Evolutionary conservation across 306 rosid species (phyloP), one percentile per base, ranked within the genome.

Genomic region (Malus sieversii): DNA sequence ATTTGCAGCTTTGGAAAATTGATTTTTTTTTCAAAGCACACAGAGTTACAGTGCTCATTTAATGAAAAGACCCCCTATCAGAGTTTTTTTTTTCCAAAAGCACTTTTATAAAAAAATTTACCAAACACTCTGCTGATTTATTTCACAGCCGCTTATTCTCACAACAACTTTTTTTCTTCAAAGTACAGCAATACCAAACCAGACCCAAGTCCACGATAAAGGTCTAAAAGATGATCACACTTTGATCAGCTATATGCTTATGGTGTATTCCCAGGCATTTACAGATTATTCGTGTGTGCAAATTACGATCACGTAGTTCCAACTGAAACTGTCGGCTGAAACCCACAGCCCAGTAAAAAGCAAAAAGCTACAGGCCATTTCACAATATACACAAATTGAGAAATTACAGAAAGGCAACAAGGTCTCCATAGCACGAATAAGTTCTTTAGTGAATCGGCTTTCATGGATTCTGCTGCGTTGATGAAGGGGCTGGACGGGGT

Each of bases 401-500:
- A 61, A 68, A 35, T 53, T 72, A 70, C 27, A 75, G 27, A 69
- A 55, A 13, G 11, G 77, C 27, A 6, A 68, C 22, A 14, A 33
- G 66, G 16, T 57, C 67, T 67, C 46, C 70, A 66, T 18, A 58
- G 46, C 66, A 74, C 20, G 62, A 74, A 46, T 65, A 44, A 32
- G 13, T 42, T 27, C 27, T 65, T 18, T 12, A 38, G 38, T 46
- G 40, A 60, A 19, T 30, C 67, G 30, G 46, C 73, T 78, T 18
- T 66, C 68, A 66, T 4, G 60, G 74, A 44, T 83, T 76, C 77
- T 63, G 46, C 77, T 68, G 46, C 19, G 61, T 74, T 87, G 85
- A 78, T 11, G 80, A 72, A 30, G 84, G 12, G 35, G 84, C 69
- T 1, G 89, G 87, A 10, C 89, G 89, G 59, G 89, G 87, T 68